A percentile compares a stretch with the other conserved stretches of the same genome.
Conservation (phyloP, 1,284 basidiomycete genomes). For the Ganoderma boninense region DNA sequence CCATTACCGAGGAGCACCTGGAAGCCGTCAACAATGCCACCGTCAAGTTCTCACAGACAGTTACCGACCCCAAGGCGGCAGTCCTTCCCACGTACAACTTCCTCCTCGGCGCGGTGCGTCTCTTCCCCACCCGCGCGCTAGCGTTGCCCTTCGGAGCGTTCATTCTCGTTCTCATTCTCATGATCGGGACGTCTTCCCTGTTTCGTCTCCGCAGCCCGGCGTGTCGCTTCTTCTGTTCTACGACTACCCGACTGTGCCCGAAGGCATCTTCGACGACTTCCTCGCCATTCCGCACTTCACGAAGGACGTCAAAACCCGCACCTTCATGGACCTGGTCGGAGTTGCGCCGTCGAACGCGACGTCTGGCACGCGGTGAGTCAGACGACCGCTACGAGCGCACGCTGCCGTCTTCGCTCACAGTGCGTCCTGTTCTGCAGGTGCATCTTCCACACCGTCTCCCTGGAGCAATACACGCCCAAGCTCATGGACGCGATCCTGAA, state of each 20-base stretch:
- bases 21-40: conserved; percentile 54
- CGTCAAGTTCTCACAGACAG: conserved; percentile 55
- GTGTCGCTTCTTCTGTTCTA: conserved; percentile 50
- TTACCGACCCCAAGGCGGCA: conserved; percentile 65
- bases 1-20: conserved; percentile 47
- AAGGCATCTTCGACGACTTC: conserved; percentile 53
- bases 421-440: conserved; percentile 42
- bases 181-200: background rate
- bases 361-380: conserved; percentile 47
- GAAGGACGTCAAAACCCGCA: conserved; percentile 44
- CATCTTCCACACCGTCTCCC: conserved; percentile 58
- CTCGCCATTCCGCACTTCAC: conserved; percentile 43
- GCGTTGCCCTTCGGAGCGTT: background rate
- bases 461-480: conserved; percentile 48
- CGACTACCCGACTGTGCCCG: conserved; percentile 49
- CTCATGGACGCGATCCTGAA: conserved; percentile 57
- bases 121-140: background rate
- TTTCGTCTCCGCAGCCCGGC: conserved; percentile 22
- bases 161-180: background rate
- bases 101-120: conserved; percentile 48
- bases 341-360: conserved; percentile 52
- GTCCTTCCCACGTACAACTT: conserved; percentile 65
- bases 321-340: conserved; percentile 49
- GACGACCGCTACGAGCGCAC: no score
- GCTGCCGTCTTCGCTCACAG: conserved; percentile 1